Conservation (phyloP, 495 filamentous ascomycete species). For the Ascodesmis nigricans region DNA sequence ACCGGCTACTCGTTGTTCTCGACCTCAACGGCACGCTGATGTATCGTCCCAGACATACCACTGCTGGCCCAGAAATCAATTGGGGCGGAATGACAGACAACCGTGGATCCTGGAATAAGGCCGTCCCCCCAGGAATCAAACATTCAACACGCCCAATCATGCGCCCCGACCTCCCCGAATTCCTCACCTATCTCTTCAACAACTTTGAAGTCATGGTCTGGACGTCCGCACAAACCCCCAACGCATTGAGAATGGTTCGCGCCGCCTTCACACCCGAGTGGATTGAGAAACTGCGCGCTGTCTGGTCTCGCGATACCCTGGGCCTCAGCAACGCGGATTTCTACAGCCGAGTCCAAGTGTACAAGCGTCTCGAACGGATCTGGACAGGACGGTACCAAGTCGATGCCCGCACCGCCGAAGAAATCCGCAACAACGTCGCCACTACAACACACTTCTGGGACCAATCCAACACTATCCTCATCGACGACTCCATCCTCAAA, state of each 20-base stretch:
- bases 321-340: slow-evolving; percentile 42
- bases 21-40: slow-evolving; percentile 88
- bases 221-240: slow-evolving; percentile 58
- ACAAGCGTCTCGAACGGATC: slow-evolving; percentile 54
- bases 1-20: slow-evolving; percentile 51
- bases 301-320: slow-evolving; percentile 67
- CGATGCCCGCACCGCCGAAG: not conserved
- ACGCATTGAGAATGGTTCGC: slow-evolving; percentile 41
- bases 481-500: slow-evolving; percentile 68
- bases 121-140: not conserved
- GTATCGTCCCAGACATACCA: slow-evolving; percentile 28
- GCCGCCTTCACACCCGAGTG: slow-evolving; percentile 29
- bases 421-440: not conserved
- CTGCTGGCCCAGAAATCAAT: too few species aligned
- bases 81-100: too few species aligned
- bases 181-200: slow-evolving; percentile 43
- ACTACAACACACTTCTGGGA: too few species aligned
- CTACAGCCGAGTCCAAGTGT: slow-evolving; percentile 51
- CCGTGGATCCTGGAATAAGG: too few species aligned
- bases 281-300: slow-evolving; percentile 32
- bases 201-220: slow-evolving; percentile 68
- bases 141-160: slow-evolving; percentile 18
- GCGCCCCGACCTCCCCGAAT: slow-evolving; percentile 39
- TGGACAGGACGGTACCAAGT: slow-evolving; percentile 29
- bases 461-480: slow-evolving; percentile 70